Evolutionary conservation across 164 flowering plant species (phyloP).

Genomic region (Stephania yunnanensis): DNA sequence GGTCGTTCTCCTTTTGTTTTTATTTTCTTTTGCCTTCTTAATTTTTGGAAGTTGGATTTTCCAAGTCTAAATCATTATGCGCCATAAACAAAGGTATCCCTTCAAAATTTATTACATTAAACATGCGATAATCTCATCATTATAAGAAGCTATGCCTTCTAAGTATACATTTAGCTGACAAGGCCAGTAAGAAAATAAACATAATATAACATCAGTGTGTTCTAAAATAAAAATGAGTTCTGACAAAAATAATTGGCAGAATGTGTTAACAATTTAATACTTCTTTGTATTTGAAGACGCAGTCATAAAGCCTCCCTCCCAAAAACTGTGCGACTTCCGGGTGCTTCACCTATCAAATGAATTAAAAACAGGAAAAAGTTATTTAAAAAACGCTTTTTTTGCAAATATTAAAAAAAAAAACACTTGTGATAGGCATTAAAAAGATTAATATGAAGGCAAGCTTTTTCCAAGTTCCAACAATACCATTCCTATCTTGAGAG

Average conservation of each 20-base stretch:
- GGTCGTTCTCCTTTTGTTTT: neutral
- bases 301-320: conserved; percentile 94
- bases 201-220: no score
- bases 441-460: no score
- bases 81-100: no score
- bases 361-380: neutral
- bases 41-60: no score
- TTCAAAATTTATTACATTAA: no score
- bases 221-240: neutral
- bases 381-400: neutral
- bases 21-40: no score
- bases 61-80: no score
- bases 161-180: no score
- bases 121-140: no score
- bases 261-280: conserved; percentile 24
- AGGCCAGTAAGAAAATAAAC: no score
- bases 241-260: conserved; percentile 5
- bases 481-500: conserved; percentile 97
- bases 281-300: conserved; percentile 91
- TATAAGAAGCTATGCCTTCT: no score
- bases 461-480: neutral
- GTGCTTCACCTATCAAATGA: conserved; percentile 74
- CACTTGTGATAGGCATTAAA: no score
- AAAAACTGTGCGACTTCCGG: conserved; percentile 96
- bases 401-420: neutral